phyloP scores from a whole-genome alignment of 192 early-diverging fungal species.

The Obelidium mucronatum region DNA sequence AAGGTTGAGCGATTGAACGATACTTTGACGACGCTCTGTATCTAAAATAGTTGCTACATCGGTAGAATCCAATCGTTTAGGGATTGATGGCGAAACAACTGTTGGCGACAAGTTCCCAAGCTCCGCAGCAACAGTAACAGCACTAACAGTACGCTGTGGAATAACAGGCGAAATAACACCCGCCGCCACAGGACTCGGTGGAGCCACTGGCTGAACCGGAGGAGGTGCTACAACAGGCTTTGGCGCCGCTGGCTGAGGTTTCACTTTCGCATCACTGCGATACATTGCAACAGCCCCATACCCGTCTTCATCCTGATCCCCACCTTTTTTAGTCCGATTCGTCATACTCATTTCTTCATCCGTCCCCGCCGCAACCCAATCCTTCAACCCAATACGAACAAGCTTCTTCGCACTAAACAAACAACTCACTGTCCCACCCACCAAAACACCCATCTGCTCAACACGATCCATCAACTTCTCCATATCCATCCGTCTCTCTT shows the following conservation, averaged over 20 bases:
- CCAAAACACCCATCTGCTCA: background rate
- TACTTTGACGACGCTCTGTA: background rate
- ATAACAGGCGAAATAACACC: constrained; percentile 5
- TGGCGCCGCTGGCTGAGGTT: background rate
- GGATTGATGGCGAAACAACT: constrained; percentile 19
- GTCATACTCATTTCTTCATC: constrained; percentile 1
- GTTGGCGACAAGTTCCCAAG: background rate
- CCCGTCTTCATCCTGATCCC: background rate
- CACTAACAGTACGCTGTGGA: background rate
- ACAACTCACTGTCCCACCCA: constrained; percentile 16
- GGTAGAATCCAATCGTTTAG: background rate
- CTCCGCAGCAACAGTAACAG: constrained; percentile 5
- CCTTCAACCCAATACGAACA: constrained; percentile 24
- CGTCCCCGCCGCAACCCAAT: constrained; percentile 29
- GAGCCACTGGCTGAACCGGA: background rate
- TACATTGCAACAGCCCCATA: constrained; percentile 10
- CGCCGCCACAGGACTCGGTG: background rate
- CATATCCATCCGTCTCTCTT: background rate
- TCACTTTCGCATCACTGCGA: constrained; percentile 20
- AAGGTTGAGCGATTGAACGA: background rate
- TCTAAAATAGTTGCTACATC: background rate
- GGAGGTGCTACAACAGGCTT: background rate
- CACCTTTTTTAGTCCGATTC: background rate
- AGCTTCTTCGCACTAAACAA: constrained; percentile 31
- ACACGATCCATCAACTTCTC: constrained; percentile 27